Evolutionary conservation across 192 early-diverging fungal species (phyloP).

Genomic region (Coemansia sp.): DNA sequence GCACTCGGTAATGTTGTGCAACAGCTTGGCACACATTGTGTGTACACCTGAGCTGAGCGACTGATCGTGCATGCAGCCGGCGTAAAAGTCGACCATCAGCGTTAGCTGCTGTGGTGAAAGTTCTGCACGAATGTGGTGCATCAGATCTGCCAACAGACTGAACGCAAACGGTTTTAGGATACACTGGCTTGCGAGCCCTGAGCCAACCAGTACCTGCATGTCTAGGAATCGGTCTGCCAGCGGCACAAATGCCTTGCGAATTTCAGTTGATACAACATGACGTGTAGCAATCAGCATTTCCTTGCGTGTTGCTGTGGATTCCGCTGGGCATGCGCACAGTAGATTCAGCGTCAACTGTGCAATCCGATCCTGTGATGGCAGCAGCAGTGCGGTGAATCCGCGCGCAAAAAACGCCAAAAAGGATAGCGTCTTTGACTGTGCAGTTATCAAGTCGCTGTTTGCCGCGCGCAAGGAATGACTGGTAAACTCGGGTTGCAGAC

Average conservation of each 20-base stretch:
- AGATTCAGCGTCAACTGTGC: slow-evolving; percentile 87
- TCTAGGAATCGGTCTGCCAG: slow-evolving; percentile 92
- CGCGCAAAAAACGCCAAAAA: slow-evolving; percentile 95
- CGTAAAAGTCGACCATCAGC: slow-evolving; percentile 86
- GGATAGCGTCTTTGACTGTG: slow-evolving; percentile 98
- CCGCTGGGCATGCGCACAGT: slow-evolving; percentile 91
- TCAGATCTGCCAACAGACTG: slow-evolving; percentile 92
- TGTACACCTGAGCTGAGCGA: slow-evolving; percentile 90
- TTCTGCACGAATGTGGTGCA: slow-evolving; percentile 91
- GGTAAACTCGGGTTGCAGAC: slow-evolving; percentile 17
- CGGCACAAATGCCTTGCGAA: slow-evolving; percentile 83
- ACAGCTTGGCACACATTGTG: slow-evolving; percentile 94
- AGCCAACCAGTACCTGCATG: slow-evolving; percentile 91
- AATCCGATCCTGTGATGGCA: slow-evolving; percentile 76
- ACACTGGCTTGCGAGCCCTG: slow-evolving; percentile 90
- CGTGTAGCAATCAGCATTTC: slow-evolving; percentile 94
- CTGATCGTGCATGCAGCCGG: slow-evolving; percentile 89
- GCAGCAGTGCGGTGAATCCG: slow-evolving; percentile 68
- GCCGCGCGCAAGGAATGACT: slow-evolving; percentile 54
- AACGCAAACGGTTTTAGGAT: slow-evolving; percentile 90
- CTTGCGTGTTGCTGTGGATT: slow-evolving; percentile 89
- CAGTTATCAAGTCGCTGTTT: slow-evolving; percentile 79
- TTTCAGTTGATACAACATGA: slow-evolving; percentile 92
- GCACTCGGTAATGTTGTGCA: slow-evolving; percentile 88
- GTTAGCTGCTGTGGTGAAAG: slow-evolving; percentile 79